phyloP scores from a whole-genome alignment of 2,329 filamentous ascomycete species.

The Xylariaceae sp. region DNA sequence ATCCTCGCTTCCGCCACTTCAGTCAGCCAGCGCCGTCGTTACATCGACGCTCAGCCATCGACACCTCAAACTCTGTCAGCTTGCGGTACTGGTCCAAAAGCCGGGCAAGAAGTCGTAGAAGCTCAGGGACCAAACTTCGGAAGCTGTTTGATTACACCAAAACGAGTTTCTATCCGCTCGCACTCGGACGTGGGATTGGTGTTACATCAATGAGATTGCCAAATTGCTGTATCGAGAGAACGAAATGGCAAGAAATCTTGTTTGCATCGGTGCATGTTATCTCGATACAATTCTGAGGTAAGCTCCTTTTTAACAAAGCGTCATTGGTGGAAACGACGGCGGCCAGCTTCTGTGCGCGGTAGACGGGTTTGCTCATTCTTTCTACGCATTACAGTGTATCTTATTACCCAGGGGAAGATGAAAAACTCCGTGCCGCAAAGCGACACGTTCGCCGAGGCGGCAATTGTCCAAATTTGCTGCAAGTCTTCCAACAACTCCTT shows the following conservation, averaged over 20 bases:
- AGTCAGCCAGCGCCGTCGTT: too few species aligned
- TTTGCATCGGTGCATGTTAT: conserved; percentile 66
- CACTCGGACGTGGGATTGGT: conserved; percentile 6
- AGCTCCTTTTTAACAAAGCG: conserved; percentile 23
- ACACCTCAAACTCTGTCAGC: too few species aligned
- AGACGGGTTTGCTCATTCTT: conserved; percentile 9
- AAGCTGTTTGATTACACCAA: too few species aligned
- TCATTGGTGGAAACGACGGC: background rate
- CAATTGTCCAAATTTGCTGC: conserved; percentile 68
- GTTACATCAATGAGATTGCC: background rate
- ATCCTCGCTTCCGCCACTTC: too few species aligned
- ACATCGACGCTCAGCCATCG: too few species aligned
- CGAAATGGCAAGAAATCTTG: conserved; percentile 49
- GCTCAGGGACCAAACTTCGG: too few species aligned
- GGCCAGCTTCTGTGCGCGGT: background rate
- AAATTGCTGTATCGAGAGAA: background rate
- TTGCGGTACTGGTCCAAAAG: too few species aligned
- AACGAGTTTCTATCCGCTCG: background rate
- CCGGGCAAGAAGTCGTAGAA: too few species aligned
- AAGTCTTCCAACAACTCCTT: conserved; percentile 65
- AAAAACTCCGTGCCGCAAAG: conserved; percentile 63
- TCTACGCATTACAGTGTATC: conserved; percentile 49
- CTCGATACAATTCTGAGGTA: conserved; percentile 67
- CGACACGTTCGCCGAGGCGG: conserved; percentile 62
- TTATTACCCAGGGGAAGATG: conserved; percentile 65